Evolutionary conservation across 2,329 filamentous ascomycete genomes (phyloP), one percentile per base, ranked within the genome.

Genomic region (Cladorrhinum sp.): DNA sequence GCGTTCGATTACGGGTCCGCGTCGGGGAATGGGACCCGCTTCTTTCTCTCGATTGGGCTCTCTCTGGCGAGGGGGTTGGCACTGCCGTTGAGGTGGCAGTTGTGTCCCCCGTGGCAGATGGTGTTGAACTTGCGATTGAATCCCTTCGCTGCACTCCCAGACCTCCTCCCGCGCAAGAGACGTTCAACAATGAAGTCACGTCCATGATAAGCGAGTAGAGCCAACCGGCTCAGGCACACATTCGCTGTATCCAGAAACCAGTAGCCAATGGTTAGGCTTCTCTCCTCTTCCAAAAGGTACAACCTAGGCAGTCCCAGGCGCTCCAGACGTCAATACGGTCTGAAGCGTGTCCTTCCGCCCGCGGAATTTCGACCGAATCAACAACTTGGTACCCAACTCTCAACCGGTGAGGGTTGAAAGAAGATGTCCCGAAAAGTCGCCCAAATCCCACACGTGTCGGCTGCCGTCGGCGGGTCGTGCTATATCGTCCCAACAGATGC

Each of bases 161-260:
- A 18, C 53, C 53, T 30, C 36, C 54, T 49, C 39, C 54, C 36
- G n/a, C 54, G 42, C 39, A 69, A 42, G 73, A 72, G 51, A 72
- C 68, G 62, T 79, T 79, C 26, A 80, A 67, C 36, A 80, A 62
- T 33, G 74, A 74, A 14, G 71, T 76, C 54, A 80, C 74, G 62
- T 79, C 74, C 78, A 80, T 79, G 12, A 39, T 66, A 14, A 28
- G 53, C 12, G n/a, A 30, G 23, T 18, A 58, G 56, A 49, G n/a
- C 26, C 56, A 24, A 16, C 24, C 21, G 46, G 48, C 56, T 55
- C 23, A 21, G 23, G 20, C 53, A 26, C 30, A 26, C 21, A n/a
- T 18, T 55, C 30, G 52, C 7, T 39, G 30, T 30, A 52, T 52
- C 24, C 23, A 18, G 28, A 28, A 20, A 30, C 50, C 30, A 33